Evolutionary conservation across 108 stramenopile genomes (phyloP), one percentile per base, ranked within the genome.

Genomic region (Conticribra guillardii): DNA sequence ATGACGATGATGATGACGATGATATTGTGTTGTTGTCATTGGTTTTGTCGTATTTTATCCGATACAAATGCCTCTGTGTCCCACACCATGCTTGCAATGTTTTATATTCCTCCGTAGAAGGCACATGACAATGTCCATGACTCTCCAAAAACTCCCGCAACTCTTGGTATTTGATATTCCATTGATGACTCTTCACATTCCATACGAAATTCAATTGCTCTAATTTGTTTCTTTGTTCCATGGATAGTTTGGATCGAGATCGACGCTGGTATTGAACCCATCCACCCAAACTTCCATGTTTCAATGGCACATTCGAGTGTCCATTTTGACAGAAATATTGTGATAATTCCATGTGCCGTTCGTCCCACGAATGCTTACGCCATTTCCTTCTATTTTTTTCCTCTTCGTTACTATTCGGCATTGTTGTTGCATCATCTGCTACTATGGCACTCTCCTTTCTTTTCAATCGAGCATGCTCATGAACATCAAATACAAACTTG

Each of bases 121-220:
- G 85, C 5, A 86, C 82, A 23, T 73, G 30, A 31, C 80, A 83
- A 58, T 86, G 48, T 4, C 81, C 81, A 57, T 79, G 54, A 46
- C 52, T 46, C 24, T 61, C 70, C 44, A 81, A 74, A 57, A 69
- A 84, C 29, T 84, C 60, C 21, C 55, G 53, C 18, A 84, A 21
- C 67, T 58, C 31, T 14, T 22, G 26, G n/a, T 32, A 58, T 33
- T 30, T 15, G 28, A 30, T 21, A 15, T 33, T 32, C 57, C 57
- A 58, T 58, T 58, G 57, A 58, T 58, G 19, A 9, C 31, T 21
- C 28, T 29, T 37, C 14, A 58, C 32, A 30, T 58, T 33, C 57
- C 57, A 58, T 14, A 58, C 32, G 32, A 58, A 58, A 34, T 33
- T 30, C 0, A 58, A 14, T 9, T 58, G 21, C 11, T 58, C 32